Base-by-base conservation (phyloP, 768 basidiomycete species). In the Mycena sanguinolenta region DNA sequence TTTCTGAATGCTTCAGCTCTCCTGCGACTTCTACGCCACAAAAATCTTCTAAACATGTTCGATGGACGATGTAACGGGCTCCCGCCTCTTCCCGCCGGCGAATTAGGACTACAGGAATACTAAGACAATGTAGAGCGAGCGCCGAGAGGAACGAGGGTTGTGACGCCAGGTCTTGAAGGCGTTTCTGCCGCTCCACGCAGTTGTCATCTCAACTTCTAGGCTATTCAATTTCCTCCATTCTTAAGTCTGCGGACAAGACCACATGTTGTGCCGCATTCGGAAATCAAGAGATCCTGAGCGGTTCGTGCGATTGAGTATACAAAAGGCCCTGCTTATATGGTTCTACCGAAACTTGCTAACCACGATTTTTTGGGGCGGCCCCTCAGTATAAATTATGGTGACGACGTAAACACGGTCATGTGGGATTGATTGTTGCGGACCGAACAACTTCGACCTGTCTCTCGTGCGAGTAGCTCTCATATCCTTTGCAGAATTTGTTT, bases 361-460 rank as follows among this genome's bases (percentile, higher is more conserved):
- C 66, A 69, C 72, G 60, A 27, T 63, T 44, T 42, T 63, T 38
- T 10, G 63, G 44, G 54, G 54, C 28, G 44, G 16, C 12, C 30
- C 38, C 1, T 12, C 55, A 25, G 54, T 14, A 34, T 46, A 46
- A 44, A 23, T 38, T 39, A 60, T 66, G 49, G 39, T 2, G 27
- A 23, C 60, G 65, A 60, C 67, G 67, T 69, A 65, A 44, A 53
- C 27, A 63, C 32, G 32, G 71, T 70, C 72, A 73, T 66, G 72
- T 63, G 68, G 21, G 54, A 13, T 17, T 21, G 30, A 54, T 25
- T 53, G 50, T 2, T 23, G 25, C 62, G 66, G 67, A 60, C 63
- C 67, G 62, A 34, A 46, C 53, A 53, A 17, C 65, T 72, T 69
- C 58, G 63, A 58, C 19, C 50, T 69, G 72, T 66, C 65, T 62